Percentiles rank a stretch among this genome's conserved stretches.
Conservation (phyloP, 208 protist genomes). For the Leishmania tarentolae region DNA sequence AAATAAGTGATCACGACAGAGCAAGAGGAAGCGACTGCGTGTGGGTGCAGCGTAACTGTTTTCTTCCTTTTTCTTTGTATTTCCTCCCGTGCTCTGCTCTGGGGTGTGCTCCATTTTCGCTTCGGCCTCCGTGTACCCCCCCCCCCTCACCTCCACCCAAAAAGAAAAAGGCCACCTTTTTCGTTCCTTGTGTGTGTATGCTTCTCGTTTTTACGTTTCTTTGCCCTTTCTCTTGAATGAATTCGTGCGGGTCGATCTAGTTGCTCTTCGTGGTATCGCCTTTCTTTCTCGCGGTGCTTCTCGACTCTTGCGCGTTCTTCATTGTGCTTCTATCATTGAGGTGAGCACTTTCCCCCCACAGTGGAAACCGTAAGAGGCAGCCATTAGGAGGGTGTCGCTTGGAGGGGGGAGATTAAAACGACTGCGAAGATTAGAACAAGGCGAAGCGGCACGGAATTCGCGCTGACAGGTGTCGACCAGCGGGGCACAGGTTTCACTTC, state of each 20-base stretch:
- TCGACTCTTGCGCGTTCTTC: not conserved
- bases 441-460: not conserved
- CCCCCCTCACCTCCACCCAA: too few relatives aligned
- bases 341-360: not conserved
- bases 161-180: too few relatives aligned
- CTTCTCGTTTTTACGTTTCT: not conserved
- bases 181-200: not conserved
- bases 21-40: not conserved
- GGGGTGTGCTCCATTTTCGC: not conserved
- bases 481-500: not conserved
- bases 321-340: not conserved
- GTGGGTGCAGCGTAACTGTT: not conserved
- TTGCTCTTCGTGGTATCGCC: not conserved
- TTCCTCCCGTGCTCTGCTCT: not conserved
- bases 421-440: not conserved
- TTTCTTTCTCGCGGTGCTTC: not conserved
- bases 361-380: not conserved
- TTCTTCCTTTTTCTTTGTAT: not conserved
- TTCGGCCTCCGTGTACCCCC: too few relatives aligned
- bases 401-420: not conserved
- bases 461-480: not conserved
- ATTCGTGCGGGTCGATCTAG: not conserved
- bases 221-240: not conserved
- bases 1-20: not conserved
- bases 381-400: not conserved